Evolutionary conservation across 2,329 filamentous ascomycete genomes (phyloP), one percentile per base, ranked within the genome.

Genomic region (Cladorrhinum sp.): DNA sequence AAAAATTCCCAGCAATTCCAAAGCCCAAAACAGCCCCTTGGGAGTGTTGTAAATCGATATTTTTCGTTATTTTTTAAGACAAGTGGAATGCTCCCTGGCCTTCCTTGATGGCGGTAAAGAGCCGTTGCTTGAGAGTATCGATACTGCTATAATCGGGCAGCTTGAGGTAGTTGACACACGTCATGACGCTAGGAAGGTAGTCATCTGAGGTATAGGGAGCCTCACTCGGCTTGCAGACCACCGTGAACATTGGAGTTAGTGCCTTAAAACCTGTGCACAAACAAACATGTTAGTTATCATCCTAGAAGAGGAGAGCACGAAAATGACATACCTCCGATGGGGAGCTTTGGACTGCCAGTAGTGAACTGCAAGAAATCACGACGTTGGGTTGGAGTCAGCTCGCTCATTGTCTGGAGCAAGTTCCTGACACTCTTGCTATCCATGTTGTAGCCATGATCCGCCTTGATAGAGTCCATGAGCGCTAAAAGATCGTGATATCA

Each of bases 121-220:
- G 81, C 74, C 91, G 91, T 72, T 89, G 84, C 70, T 84, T 88
- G 76, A 99, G 86, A 55, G 89, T 82, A 1, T 91, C 85, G 64
- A 96, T 78, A 67, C 79, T 86, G 66, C 87, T 93, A 76, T 99
- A 99, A 75, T 99, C 92, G 20, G 95, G 95, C 71, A 99, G 83
- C 77, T 99, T 99, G 70, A 99, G 85, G 74, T 99, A 99, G 76
- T 99, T 99, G 76, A 96, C 95, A 74, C 96, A 99, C 10, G 96
- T 99, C 96, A 99, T 99, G 74, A 99, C 96, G 73, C 93, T 98
- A 12, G 96, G 95, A n/a, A 99, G 83, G 71, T 98, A 99, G 77
- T 99, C 95, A 71, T 99, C 95, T 3, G 93, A 93, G 2, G 88
- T 89, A 74, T 93, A 95, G 1, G 95, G 95, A 16, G 92, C 87